phyloP scores from a whole-genome alignment of 371 early-diverging fungal genomes.

The Ordospora colligata region DNA sequence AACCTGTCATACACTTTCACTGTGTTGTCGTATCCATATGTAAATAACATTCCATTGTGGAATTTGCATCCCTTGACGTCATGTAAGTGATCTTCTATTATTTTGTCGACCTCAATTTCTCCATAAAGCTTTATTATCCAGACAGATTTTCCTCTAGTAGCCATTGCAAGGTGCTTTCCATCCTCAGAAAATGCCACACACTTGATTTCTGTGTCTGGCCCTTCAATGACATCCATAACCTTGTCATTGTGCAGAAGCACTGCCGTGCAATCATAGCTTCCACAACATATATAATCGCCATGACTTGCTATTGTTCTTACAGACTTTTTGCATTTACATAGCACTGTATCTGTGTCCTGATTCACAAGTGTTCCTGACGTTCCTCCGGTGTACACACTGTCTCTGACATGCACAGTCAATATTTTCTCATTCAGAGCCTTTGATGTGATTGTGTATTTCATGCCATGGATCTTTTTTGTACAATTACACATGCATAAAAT shows the following conservation, averaged over 20 bases:
- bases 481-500: neutral
- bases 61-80: constrained; percentile 57
- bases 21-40: constrained; percentile 55
- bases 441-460: neutral
- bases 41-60: constrained; percentile 28
- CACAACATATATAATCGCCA: constrained; percentile 5
- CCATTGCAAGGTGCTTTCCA: constrained; percentile 33
- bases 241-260: constrained; percentile 18
- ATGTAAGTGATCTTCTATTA: constrained; percentile 56
- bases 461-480: neutral
- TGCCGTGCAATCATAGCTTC: constrained; percentile 44
- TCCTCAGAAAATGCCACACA: constrained; percentile 18
- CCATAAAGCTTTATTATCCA: constrained; percentile 43
- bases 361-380: constrained; percentile 7
- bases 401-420: constrained; percentile 1
- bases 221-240: constrained; percentile 50
- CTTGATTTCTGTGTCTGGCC: constrained; percentile 61
- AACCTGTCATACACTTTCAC: constrained; percentile 50
- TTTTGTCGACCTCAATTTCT: constrained; percentile 45
- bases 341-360: neutral
- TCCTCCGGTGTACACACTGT: constrained; percentile 28
- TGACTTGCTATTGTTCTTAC: constrained; percentile 20
- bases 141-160: constrained; percentile 51
- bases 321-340: constrained; percentile 22
- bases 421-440: constrained; percentile 9